Evolutionary conservation across 495 filamentous ascomycete species (phyloP).

Genomic region (Penicillium simplicissimum): DNA sequence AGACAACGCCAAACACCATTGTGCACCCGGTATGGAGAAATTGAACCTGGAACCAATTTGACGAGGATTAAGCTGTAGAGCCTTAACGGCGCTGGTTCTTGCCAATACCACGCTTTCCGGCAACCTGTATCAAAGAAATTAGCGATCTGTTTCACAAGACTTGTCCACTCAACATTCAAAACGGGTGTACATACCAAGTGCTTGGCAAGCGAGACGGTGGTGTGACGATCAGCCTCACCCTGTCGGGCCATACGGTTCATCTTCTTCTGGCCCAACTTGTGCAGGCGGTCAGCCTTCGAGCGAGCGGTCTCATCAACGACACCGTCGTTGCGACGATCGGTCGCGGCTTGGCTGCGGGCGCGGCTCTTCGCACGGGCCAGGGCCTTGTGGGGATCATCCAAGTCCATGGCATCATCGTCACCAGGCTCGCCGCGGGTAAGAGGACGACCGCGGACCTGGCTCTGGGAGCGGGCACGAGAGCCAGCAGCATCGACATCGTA

Average conservation of each 20-base stretch:
- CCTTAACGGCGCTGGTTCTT: conserved; percentile 59
- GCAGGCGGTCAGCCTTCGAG: conserved; percentile 77
- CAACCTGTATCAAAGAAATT: conserved; percentile 41
- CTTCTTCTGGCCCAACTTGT: conserved; percentile 91
- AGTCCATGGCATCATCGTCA: conserved; percentile 80
- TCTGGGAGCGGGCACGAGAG: conserved; percentile 67
- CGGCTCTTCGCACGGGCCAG: conserved; percentile 75
- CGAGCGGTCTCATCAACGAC: conserved; percentile 50
- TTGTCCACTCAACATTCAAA: not conserved
- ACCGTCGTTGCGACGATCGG: conserved; percentile 84
- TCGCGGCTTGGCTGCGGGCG: conserved; percentile 70
- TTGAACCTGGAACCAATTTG: conserved; percentile 25
- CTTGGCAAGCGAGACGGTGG: conserved; percentile 76
- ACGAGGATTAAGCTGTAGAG: conserved; percentile 32
- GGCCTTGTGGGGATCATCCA: conserved; percentile 66
- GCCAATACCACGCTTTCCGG: conserved; percentile 60
- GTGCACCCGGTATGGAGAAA: conserved; percentile 35
- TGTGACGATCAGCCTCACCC: conserved; percentile 95
- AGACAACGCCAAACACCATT: conserved; percentile 37
- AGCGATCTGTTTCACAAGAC: conserved; percentile 19
- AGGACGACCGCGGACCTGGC: conserved; percentile 63
- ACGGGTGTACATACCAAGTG: conserved; percentile 71
- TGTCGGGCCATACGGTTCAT: conserved; percentile 97
- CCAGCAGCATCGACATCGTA: conserved; percentile 76
- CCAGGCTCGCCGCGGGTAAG: conserved; percentile 54